Evolutionary conservation across 257 asterid species (phyloP).

Genomic region (Fraxinus quadrangulata): DNA sequence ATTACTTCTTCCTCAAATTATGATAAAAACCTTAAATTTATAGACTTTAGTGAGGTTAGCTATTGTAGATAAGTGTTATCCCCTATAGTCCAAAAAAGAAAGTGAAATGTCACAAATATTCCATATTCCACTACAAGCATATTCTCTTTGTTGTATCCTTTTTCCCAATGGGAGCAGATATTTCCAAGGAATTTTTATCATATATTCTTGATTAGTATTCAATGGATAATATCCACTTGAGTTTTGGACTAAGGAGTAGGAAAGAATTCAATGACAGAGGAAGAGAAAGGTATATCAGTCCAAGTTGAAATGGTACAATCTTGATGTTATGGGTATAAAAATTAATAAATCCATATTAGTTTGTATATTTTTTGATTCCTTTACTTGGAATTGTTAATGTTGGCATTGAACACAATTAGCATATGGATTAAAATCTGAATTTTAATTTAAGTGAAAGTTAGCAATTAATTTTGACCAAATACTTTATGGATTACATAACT

Average conservation of each 20-base stretch:
- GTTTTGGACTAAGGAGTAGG: not conserved
- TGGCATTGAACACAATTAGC: too few relatives aligned
- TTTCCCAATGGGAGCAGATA: not conserved
- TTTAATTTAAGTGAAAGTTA: too few relatives aligned
- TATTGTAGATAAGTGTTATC: not conserved
- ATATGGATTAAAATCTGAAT: too few relatives aligned
- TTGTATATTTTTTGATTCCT: constrained; percentile 1
- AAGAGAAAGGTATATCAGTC: not conserved
- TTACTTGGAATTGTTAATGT: not conserved
- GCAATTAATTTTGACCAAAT: too few relatives aligned
- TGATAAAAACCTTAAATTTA: not conserved
- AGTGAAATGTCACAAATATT: constrained; percentile 11
- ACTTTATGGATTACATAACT: too few relatives aligned
- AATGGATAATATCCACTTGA: constrained; percentile 19
- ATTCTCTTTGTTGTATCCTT: constrained; percentile 11
- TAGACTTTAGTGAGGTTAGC: not conserved
- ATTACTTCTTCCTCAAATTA: not conserved
- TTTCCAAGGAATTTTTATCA: constrained; percentile 18
- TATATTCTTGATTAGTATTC: constrained; percentile 6
- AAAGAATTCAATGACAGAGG: not conserved
- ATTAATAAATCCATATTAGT: not conserved
- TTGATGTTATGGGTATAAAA: not conserved
- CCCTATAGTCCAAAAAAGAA: constrained; percentile 15
- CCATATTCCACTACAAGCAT: constrained; percentile 23
- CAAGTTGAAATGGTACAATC: not conserved